Evolutionary conservation across 1,284 basidiomycete genomes (phyloP), one percentile per base, ranked within the genome.

Genomic region (Sporisorium reilianum): DNA sequence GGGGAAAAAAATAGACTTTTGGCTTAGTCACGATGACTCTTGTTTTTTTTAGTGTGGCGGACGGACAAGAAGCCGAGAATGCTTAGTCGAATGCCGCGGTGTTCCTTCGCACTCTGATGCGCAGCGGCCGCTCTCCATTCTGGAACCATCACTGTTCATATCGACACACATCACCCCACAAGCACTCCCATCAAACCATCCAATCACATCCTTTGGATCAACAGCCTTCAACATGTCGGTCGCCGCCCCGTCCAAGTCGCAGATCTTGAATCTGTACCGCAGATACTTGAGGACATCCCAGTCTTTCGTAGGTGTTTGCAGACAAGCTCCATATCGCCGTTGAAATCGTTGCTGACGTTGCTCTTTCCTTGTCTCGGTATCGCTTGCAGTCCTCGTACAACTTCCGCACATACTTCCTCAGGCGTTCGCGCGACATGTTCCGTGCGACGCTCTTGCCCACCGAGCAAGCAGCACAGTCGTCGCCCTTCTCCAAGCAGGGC

Each of bases 351-450:
- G 38, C 50, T 55, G 25, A 54, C 36, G 18, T 1, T 18, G 1
- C 16, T 28, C 12, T 28, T 32, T 7, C 32, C 28, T 40, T 22
- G 34, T 22, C 3, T 58, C 20, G 9, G 0, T n/a, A 8, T 40
- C 20, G 10, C 7, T 20, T 5, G 18, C 68, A 84, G 82, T 72
- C 79, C 1, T 80, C 82, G 25, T 84, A 84, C 78, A 83, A 82
- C 65, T 84, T 84, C 72, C 81, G 83, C 46, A 83, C 82, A 41
- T 84, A 84, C 69, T 84, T 84, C 62, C 55, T 83, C 50, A 71
- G 83, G 23, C 80, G 83, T 3, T 79, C 81, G 26, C 77, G 83
- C 30, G 83, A 84, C 64, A 71, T 78, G 59, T 84, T 84, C 77
- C 75, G 83, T 26, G 66, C 79, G 4, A 69, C 70, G 23, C 64